Conservation (phyloP, 768 basidiomycete genomes). For the Podaxis sp. region DNA sequence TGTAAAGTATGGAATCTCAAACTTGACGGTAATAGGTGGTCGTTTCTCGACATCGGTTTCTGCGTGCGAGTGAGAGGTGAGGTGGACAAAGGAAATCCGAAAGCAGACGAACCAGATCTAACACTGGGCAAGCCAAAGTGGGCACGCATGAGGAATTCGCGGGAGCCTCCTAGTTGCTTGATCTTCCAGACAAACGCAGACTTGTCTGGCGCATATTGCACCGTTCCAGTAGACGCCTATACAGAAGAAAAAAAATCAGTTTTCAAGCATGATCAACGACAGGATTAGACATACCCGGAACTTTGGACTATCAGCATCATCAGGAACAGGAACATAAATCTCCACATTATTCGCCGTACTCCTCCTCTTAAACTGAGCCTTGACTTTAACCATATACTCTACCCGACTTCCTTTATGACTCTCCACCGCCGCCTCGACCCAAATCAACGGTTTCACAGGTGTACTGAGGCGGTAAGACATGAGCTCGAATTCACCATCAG, state of each 20-base stretch:
- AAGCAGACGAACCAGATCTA: constrained; percentile 67
- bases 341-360: constrained; percentile 86
- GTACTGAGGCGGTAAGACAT: constrained; percentile 98
- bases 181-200: constrained; percentile 99
- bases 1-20: constrained; percentile 98
- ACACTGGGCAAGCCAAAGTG: constrained; percentile 97
- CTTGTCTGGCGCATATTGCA: constrained; percentile 97
- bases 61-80: constrained; percentile 19
- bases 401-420: constrained; percentile 91
- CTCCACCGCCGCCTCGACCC: constrained; percentile 97
- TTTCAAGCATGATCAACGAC: background rate
- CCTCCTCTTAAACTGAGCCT: constrained; percentile 93
- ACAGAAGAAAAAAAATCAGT: background rate
- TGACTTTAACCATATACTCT: constrained; percentile 94
- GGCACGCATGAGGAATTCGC: constrained; percentile 97
- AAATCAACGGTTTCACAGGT: constrained; percentile 94
- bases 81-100: background rate
- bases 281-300: constrained; percentile 68
- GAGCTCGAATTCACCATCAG: constrained; percentile 95
- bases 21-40: constrained; percentile 95
- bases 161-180: constrained; percentile 82
- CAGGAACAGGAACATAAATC: constrained; percentile 98
- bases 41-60: constrained; percentile 85
- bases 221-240: constrained; percentile 87
- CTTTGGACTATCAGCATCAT: constrained; percentile 97